Conservation (phyloP, 768 basidiomycete species). For the Coprinellus aureogranulatus region DNA sequence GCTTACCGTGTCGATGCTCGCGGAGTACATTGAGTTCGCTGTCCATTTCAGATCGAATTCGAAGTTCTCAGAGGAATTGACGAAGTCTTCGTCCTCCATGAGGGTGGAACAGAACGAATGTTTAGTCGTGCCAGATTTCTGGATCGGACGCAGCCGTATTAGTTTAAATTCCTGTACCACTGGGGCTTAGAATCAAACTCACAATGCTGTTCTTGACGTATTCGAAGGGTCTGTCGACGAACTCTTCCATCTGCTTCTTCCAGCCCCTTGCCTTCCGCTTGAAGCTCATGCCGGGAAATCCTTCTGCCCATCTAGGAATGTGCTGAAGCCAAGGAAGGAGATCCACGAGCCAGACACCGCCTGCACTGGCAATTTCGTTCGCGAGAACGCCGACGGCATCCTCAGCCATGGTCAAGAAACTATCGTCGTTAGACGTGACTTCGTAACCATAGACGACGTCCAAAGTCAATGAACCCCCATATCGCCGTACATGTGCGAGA, state of each 20-base stretch:
- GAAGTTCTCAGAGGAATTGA: conserved; percentile 36
- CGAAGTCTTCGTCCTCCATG: conserved; percentile 45
- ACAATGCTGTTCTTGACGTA: conserved; percentile 60
- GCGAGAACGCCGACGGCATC: conserved; percentile 42
- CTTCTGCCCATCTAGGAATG: conserved; percentile 55
- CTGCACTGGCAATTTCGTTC: conserved; percentile 39
- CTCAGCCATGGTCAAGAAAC: conserved; percentile 39
- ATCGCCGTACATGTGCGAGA: conserved; percentile 41
- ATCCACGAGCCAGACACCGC: conserved; percentile 52
- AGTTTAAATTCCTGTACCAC: conserved; percentile 6
- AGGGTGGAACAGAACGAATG: conserved; percentile 51
- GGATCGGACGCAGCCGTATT: conserved; percentile 2
- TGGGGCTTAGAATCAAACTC: conserved; percentile 16
- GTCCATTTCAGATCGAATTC: conserved; percentile 77
- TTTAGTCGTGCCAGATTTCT: conserved; percentile 42
- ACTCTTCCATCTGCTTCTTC: conserved; percentile 64
- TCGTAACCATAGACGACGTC: conserved; percentile 65
- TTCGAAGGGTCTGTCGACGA: conserved; percentile 61
- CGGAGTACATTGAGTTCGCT: conserved; percentile 79
- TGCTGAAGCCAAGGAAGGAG: conserved; percentile 48
- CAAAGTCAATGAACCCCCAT: conserved; percentile 56
- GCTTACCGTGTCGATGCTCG: conserved; percentile 63
- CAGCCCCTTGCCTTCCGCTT: conserved; percentile 56
- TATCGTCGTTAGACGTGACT: conserved; percentile 33
- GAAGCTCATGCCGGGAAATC: conserved; percentile 61